These are phyloP conservation scores for Nicotiana attenuata DNA, from an alignment of 257 asterid species.

Conservation along the genomic window DNA sequence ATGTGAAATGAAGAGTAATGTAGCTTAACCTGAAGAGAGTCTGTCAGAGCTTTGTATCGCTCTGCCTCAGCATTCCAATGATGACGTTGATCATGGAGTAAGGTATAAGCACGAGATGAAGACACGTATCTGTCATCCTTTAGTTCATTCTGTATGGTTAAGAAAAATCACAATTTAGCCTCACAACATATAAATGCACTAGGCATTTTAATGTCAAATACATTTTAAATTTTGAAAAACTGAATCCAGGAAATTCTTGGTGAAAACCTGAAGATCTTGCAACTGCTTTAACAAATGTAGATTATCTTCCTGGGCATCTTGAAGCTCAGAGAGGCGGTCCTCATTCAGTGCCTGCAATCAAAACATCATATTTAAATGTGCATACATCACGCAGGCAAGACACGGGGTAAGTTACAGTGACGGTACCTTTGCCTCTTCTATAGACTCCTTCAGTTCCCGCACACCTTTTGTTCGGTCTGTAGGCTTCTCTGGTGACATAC, in stretches of 20 bases:
- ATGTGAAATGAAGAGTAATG: constrained; percentile 9
- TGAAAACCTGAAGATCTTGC: constrained; percentile 81
- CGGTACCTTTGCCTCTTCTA: constrained; percentile 76
- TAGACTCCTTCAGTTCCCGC: constrained; percentile 65
- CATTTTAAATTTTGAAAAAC: background rate
- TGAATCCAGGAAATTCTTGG: constrained; percentile 2
- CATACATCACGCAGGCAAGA: constrained; percentile 10
- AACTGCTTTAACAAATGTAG: constrained; percentile 68
- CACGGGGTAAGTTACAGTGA: constrained; percentile 11
- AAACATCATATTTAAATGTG: constrained; percentile 9
- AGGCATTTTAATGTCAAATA: background rate
- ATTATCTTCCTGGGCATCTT: constrained; percentile 81
- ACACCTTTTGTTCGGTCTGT: constrained; percentile 63
- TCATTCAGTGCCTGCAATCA: constrained; percentile 67
- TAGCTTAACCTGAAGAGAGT: constrained; percentile 71
- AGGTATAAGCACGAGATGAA: constrained; percentile 74
- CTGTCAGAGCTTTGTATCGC: constrained; percentile 54
- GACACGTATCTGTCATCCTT: constrained; percentile 66
- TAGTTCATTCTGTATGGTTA: constrained; percentile 56
- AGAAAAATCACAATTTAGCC: constrained; percentile 11
- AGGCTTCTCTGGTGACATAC: constrained; percentile 68
- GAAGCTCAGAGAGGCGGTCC: constrained; percentile 89
- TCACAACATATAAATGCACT: background rate
- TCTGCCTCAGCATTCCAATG: constrained; percentile 91
- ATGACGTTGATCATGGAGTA: constrained; percentile 79